Evolutionary conservation across 2,329 filamentous ascomycete species (phyloP), one percentile per base, ranked within the genome.

Genomic region (Fusarium miscanthi): DNA sequence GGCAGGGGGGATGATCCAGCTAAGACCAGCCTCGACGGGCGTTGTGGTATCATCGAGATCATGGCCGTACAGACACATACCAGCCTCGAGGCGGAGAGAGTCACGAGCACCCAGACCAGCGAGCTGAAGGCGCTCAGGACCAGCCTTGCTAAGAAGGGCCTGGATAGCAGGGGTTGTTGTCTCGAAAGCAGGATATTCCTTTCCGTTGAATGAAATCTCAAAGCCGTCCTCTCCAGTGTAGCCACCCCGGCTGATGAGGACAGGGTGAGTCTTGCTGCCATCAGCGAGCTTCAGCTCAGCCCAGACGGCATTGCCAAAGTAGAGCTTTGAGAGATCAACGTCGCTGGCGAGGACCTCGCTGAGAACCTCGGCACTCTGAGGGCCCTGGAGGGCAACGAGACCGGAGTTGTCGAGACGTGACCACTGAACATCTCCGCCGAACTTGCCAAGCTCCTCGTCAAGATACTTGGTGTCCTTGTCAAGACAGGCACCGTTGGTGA

Each of bases 61-160:
- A 84, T 98, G 94, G n/a, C 96, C 96, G 84, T 99, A 99, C n/a
- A 99, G 88, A 82, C 96, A 99, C 95, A 99, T 97, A 69, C 96
- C 96, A 1, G 96, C 96, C 85, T 99, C 96, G 35, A 99, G 90
- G 51, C 96, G 91, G 66, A 99, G 89, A 69, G 93, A 97, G 82
- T 99, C 96, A 72, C 96, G 90, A 5, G 96, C 94, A 14, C 95
- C 96, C 1, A 99, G 88, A 6, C 96, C 96, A 4, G 95, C 94
- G 49, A 97, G 88, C 78, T 92, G 92, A 21, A 97, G 85, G 57
- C 82, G 84, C 70, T 87, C 86, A 6, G 86, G 82, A 16, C 91
- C 89, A 31, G 91, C 91, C 37, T 88, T 85, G 43, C 87, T 81
- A 51, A 97, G 88, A 30, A 97, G 87, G 30, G 90, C 85, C 80